Percentiles rank a stretch among this genome's conserved stretches.
These are phyloP conservation scores for Erythrophleum fordii DNA, from an alignment of 306 rosid genomes.

Conservation along the genomic window DNA sequence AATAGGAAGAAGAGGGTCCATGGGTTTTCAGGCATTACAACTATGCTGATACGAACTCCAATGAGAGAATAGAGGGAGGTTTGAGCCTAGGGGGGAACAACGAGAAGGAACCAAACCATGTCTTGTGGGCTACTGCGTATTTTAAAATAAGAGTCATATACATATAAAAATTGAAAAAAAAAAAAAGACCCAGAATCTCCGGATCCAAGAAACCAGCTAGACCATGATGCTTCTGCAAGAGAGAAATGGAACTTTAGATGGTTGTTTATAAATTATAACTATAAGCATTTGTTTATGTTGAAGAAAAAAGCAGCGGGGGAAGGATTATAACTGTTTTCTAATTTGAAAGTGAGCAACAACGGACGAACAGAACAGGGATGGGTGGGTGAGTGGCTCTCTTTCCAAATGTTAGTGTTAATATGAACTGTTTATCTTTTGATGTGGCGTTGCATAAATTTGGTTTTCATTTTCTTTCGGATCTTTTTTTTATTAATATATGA, in stretches of 20 bases:
- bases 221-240: conserved; percentile 61
- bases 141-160: conserved; percentile 14
- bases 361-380: conserved; percentile 15
- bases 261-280: conserved; percentile 25
- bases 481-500: background rate
- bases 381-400: conserved; percentile 36
- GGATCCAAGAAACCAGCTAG: conserved; percentile 84
- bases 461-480: conserved; percentile 36
- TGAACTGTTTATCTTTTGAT: conserved; percentile 21
- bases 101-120: conserved; percentile 66
- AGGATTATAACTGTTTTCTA: conserved; percentile 48
- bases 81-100: conserved; percentile 61
- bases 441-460: conserved; percentile 15
- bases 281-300: conserved; percentile 45
- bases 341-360: conserved; percentile 36
- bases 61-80: conserved; percentile 41
- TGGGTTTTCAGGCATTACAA: conserved; percentile 74
- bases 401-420: conserved; percentile 8
- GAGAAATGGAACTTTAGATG: conserved; percentile 60
- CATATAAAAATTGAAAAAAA: background rate
- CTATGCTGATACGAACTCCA: conserved; percentile 52
- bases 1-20: conserved; percentile 45
- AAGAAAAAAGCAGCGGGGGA: conserved; percentile 36
- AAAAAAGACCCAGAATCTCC: conserved; percentile 57
- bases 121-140: conserved; percentile 55